Base-by-base conservation (phyloP, 1,284 basidiomycete species). In the Trametes pubescens region DNA sequence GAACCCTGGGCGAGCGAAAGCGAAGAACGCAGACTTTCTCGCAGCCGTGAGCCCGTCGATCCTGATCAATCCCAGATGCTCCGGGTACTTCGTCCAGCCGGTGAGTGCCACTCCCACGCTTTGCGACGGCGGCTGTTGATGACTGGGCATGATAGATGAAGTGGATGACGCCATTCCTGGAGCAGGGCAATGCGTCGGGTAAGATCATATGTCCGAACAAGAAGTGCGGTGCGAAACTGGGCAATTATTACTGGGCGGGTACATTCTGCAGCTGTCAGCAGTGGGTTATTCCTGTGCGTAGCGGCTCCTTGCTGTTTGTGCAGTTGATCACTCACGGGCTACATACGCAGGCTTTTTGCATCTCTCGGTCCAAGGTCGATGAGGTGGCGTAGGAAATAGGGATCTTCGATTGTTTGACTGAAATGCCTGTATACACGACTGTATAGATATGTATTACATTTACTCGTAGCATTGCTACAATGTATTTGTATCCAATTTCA, bases 211-310 rank as follows among this genome's bases (percentile, higher is more conserved):
- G 97, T 73, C 97, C 97, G 1, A 96, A 95, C 74, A 84, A 87
- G 69, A 95, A 93, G 74, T 99, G 97, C 72, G 85, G 85, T 0
- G 88, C 86, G n/a, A 99, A 99, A 79, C 84, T 99, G 26, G 97
- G 97, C 5, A 97, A 92, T 74, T 99, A 91, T 74, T 96, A 98
- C 76, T 99, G 97, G 97, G 95, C 96, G 4, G 97, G 97, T 0
- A 89, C 94, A 51, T 89, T 92, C 74, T 98, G 96, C 76, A 92
- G 92, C 26, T 98, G 96, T 73, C 91, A 90, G 72, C 87, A 91
- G 72, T 96, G 95, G 95, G 92, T 96, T 34, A 90, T 89, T 8
- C 95, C 95, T 26, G 94, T 95, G 73, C 72, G 87, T 37, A 32
- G 29, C 29, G 29, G 8, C 62, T 76, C 73, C 18, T 18, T 54